phyloP scores from a whole-genome alignment of 352 stramenopile genomes.

The Aphanomyces euteiches region DNA sequence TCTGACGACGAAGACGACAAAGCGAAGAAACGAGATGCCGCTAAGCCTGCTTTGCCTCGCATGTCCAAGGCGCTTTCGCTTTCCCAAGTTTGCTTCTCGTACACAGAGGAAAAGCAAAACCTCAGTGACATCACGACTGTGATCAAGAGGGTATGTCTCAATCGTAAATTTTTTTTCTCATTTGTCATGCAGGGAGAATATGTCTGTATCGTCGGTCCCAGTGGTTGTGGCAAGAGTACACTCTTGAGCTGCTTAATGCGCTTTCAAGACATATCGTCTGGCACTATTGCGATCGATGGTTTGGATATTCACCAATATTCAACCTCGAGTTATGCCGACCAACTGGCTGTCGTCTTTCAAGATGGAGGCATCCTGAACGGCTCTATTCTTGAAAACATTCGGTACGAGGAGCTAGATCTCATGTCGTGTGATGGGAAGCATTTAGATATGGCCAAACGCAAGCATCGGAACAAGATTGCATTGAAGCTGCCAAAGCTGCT shows the following conservation, averaged over 20 bases:
- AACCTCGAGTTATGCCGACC: constrained; percentile 82
- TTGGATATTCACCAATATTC: constrained; percentile 86
- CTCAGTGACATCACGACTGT: not conserved
- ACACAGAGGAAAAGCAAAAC: not conserved
- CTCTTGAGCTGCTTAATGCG: constrained; percentile 80
- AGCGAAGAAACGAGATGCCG: constrained; percentile 49
- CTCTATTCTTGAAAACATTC: constrained; percentile 84
- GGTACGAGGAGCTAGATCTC: constrained; percentile 32
- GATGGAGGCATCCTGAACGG: constrained; percentile 83
- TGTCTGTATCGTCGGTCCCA: constrained; percentile 78
- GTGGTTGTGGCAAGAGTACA: constrained; percentile 86
- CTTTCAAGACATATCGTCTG: constrained; percentile 77
- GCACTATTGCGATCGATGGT: constrained; percentile 70
- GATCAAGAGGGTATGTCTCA: constrained; percentile 15
- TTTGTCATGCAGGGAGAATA: constrained; percentile 47
- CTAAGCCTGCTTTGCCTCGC: constrained; percentile 68
- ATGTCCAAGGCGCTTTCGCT: constrained; percentile 71
- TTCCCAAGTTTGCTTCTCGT: not conserved
- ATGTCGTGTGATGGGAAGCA: not conserved
- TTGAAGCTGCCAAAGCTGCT: constrained; percentile 66
- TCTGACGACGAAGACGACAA: not conserved
- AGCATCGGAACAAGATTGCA: constrained; percentile 68
- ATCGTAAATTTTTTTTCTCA: not conserved
- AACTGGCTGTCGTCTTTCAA: constrained; percentile 82
- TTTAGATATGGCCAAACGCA: constrained; percentile 55